Evolutionary conservation across 176 grass and related monocot genomes (phyloP).

Genomic region (Alopecurus myosuroides): DNA sequence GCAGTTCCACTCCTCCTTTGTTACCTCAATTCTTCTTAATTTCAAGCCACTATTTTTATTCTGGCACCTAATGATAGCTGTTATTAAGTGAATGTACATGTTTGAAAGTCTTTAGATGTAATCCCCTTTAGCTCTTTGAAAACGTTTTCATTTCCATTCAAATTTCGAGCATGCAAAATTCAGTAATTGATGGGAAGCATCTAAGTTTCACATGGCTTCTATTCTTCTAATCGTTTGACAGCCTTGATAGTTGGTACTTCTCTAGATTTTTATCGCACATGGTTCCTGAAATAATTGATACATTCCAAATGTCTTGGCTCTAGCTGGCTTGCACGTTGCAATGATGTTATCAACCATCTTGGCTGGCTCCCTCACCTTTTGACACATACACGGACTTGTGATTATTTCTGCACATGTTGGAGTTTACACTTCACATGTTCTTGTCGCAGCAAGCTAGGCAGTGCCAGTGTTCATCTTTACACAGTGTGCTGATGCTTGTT

Average conservation of each 20-base stretch:
- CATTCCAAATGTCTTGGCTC: conserved; percentile 9
- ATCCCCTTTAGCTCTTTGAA: neutral
- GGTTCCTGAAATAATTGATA: conserved; percentile 11
- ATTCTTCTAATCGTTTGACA: conserved; percentile 10
- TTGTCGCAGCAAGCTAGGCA: neutral
- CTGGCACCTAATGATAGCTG: neutral
- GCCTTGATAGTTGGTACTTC: neutral
- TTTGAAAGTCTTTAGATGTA: neutral
- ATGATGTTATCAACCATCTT: conserved; percentile 28
- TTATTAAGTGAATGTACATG: neutral
- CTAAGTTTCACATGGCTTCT: conserved; percentile 17
- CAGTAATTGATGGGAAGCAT: neutral
- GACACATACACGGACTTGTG: conserved; percentile 11
- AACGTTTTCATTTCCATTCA: neutral
- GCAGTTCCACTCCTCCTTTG: neutral
- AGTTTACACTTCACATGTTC: conserved; percentile 16
- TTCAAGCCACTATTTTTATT: neutral
- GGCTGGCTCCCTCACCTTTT: conserved; percentile 21
- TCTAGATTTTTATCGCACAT: conserved; percentile 19
- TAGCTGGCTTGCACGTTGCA: conserved; percentile 34
- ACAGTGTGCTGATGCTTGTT: neutral
- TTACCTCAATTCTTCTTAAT: neutral
- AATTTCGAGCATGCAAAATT: neutral
- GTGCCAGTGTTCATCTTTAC: neutral
- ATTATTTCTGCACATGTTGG: conserved; percentile 36